Evolutionary conservation across 2,329 filamentous ascomycete species (phyloP).

Genomic region (Cladosporium sp.): DNA sequence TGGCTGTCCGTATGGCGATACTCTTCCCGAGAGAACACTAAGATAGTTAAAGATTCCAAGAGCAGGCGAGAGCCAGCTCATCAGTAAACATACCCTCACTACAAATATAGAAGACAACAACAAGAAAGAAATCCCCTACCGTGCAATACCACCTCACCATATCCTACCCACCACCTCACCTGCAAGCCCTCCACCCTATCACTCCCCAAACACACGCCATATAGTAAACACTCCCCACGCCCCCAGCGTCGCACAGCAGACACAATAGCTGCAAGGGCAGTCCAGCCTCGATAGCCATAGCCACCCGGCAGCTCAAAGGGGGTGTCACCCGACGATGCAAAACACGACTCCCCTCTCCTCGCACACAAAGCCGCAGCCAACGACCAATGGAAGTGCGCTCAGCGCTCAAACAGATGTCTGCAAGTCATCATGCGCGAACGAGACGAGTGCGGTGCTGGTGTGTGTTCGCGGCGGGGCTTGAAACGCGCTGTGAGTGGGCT

Average conservation of each 20-base stretch:
- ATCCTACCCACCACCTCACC: slow-evolving; percentile 4
- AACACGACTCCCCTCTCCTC: neutral
- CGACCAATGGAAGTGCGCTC: neutral
- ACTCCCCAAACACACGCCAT: neutral
- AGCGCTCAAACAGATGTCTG: neutral
- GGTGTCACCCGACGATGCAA: slow-evolving; percentile 6
- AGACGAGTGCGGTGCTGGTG: neutral
- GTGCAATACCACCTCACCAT: slow-evolving; percentile 8
- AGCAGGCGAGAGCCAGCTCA: neutral
- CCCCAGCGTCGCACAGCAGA: neutral
- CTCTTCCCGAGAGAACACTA: neutral
- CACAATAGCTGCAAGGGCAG: slow-evolving; percentile 2
- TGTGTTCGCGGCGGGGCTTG: slow-evolving; percentile 1
- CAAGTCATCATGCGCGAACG: slow-evolving; percentile 10
- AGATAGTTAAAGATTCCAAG: neutral
- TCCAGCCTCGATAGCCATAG: neutral
- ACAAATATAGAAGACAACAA: neutral
- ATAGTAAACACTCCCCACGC: slow-evolving; percentile 1
- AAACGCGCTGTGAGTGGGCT: neutral
- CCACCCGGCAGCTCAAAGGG: neutral
- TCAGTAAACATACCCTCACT: neutral
- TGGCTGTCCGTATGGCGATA: neutral
- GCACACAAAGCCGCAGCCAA: neutral
- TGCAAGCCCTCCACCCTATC: slow-evolving; percentile 8
- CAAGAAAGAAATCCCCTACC: neutral